phyloP scores from a whole-genome alignment of 768 basidiomycete genomes.

The Hericium coralloides region DNA sequence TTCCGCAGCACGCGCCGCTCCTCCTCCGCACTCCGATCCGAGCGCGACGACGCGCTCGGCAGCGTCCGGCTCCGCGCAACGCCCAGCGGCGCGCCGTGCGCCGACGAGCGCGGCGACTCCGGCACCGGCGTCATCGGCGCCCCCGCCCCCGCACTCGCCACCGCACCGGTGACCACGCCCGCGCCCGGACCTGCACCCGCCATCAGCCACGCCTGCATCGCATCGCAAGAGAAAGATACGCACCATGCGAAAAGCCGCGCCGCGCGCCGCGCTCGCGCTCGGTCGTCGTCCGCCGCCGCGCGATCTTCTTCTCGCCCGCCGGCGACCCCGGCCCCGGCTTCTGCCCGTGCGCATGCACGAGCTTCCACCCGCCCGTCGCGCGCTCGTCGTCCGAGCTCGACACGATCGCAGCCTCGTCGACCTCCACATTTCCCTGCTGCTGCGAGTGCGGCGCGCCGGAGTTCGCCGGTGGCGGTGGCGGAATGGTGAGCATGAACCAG shows the following conservation, averaged over 20 bases:
- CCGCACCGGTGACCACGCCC: background rate
- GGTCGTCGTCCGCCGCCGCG: constrained; percentile 5
- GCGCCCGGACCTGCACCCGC: background rate
- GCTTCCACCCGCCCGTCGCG: constrained; percentile 7
- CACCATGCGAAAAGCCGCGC: background rate
- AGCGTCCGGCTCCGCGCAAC: constrained; percentile 59
- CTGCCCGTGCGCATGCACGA: background rate
- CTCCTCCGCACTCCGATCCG: constrained; percentile 5
- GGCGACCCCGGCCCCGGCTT: background rate
- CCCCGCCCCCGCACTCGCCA: constrained; percentile 11
- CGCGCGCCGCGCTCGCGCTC: constrained; percentile 1
- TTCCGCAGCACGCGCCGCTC: constrained; percentile 6
- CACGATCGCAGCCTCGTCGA: constrained; percentile 37
- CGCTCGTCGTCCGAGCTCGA: constrained; percentile 33
- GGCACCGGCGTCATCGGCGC: constrained; percentile 30
- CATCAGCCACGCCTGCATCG: background rate
- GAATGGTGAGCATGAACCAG: constrained; percentile 86
- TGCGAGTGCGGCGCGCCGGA: constrained; percentile 2
- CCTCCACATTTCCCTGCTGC: constrained; percentile 15
- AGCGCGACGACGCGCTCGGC: constrained; percentile 32
- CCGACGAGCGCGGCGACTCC: constrained; percentile 7
- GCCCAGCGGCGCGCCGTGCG: constrained; percentile 24
- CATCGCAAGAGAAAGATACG: background rate
- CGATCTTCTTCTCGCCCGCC: background rate
- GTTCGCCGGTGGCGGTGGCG: constrained; percentile 45